Base-by-base conservation (phyloP, 2,329 filamentous ascomycete genomes). In the Ascochyta koolunga region DNA sequence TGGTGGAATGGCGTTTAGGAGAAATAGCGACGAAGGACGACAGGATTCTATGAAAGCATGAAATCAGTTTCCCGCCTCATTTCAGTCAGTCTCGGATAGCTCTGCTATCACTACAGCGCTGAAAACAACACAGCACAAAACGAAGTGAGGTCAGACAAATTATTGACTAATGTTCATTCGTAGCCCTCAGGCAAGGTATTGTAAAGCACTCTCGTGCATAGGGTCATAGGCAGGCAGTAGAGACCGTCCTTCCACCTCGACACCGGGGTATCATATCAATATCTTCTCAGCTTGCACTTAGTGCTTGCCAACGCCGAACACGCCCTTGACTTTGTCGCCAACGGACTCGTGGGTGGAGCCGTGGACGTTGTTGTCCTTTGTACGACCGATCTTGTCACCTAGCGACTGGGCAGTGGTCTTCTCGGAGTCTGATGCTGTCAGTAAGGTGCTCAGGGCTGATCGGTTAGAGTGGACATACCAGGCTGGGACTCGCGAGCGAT, bases 371-470 rank as follows among this genome's bases (percentile, higher is more conserved):
- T 70, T 63, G 65, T 77, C 71, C 65, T 78, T 71, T 59, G 61
- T 65, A 66, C 75, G 74, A 50, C 68, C 66, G 27, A 72, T 31
- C 69, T 77, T 76, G 68, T 78, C 77, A 59, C 65, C 51, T 39
- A 73, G 49, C 60, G 81, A 77, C 74, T 88, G 85, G 42, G 73
- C 63, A 59, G 72, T 74, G 46, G 81, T 81, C 79, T 88, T 88
- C 69, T 76, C 71, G 32, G 75, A 69, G 64, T 87, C 84, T 67
- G 81, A 69, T 82, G 77, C 38, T 71, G 27, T 80, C 79, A 60
- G 77, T 79, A 24, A 38, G 42, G 32, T 13, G 58, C 56, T n/a
- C 18, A 19, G 16, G 6, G 9, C 4, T 11, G 32, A 18, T 18
- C 3, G 9, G n/a, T 10, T 18, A 38, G 13, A 22, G 33, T 29